phyloP scores from a whole-genome alignment of 2,329 filamentous ascomycete species.

The Ilyonectria mors-panacis region DNA sequence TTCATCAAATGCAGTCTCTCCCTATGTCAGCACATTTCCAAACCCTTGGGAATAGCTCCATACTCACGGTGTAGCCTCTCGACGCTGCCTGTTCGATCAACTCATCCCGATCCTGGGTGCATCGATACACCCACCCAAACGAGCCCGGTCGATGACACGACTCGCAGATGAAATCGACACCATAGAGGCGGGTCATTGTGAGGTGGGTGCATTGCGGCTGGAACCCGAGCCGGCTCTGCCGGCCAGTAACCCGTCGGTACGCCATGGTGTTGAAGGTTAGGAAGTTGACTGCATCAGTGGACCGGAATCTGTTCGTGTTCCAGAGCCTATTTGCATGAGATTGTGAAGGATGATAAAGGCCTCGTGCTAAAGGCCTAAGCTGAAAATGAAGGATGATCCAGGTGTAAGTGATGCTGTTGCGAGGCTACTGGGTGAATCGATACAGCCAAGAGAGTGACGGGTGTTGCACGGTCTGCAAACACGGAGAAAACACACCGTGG shows the following conservation, averaged over 20 bases:
- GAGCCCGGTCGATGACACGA: constrained; percentile 69
- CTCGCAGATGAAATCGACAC: constrained; percentile 66
- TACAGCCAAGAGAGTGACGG: constrained; percentile 11
- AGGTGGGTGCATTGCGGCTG: constrained; percentile 73
- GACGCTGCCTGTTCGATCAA: constrained; percentile 51
- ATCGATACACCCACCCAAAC: constrained; percentile 82
- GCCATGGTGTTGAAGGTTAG: constrained; percentile 29
- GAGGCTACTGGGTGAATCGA: constrained; percentile 16
- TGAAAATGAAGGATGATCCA: neutral
- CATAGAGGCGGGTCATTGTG: constrained; percentile 77
- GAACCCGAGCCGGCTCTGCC: constrained; percentile 40
- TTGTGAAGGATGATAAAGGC: neutral
- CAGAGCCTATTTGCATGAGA: no score
- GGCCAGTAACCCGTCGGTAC: constrained; percentile 25
- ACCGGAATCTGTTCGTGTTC: neutral
- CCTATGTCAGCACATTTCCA: constrained; percentile 15
- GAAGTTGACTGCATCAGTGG: neutral
- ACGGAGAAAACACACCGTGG: neutral
- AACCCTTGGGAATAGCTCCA: neutral
- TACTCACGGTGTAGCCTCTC: constrained; percentile 37
- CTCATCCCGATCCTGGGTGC: constrained; percentile 74
- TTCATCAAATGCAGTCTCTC: constrained; percentile 53
- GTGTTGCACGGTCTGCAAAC: constrained; percentile 1
- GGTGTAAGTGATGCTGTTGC: constrained; percentile 9
- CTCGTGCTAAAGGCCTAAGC: neutral